Conservation (phyloP, 2,329 filamentous ascomycete genomes). For the Madurella mycetomatis region DNA sequence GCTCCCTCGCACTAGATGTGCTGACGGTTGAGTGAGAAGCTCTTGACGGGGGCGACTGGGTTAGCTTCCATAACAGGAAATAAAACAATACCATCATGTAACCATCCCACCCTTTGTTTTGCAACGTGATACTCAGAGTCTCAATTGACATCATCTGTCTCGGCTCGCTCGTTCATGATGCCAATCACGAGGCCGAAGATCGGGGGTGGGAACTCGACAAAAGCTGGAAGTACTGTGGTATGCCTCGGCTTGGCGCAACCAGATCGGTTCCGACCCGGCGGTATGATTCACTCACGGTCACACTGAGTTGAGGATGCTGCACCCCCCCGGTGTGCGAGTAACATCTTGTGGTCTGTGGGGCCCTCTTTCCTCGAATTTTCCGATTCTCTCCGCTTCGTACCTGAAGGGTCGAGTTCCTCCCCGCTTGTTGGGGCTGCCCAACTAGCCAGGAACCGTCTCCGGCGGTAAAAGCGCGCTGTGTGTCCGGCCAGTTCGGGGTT, state of each 20-base stretch:
- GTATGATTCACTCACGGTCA: constrained; percentile 16
- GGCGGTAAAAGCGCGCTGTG: too few relatives aligned
- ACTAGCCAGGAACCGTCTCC: too few relatives aligned
- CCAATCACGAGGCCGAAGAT: neutral
- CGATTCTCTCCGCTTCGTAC: neutral
- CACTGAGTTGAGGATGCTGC: neutral
- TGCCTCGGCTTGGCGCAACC: neutral
- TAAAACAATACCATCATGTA: neutral
- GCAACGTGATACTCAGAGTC: neutral
- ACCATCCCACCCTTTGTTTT: neutral
- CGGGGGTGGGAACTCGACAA: neutral
- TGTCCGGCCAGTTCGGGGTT: too few relatives aligned
- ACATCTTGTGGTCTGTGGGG: neutral
- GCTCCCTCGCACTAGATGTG: constrained; percentile 12
- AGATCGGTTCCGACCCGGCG: constrained; percentile 17
- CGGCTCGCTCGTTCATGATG: neutral
- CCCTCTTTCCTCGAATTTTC: neutral
- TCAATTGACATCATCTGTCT: neutral
- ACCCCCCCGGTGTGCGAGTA: neutral
- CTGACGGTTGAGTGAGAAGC: constrained; percentile 14
- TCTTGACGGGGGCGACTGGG: neutral
- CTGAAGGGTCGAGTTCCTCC: neutral
- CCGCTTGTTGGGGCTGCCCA: too few relatives aligned
- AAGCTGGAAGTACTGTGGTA: neutral
- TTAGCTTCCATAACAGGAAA: neutral